Percentiles rank a stretch among this genome's conserved stretches.
Evolutionary conservation across 371 early-diverging fungal genomes (phyloP).

Genomic region (Rhizopus delemar): DNA sequence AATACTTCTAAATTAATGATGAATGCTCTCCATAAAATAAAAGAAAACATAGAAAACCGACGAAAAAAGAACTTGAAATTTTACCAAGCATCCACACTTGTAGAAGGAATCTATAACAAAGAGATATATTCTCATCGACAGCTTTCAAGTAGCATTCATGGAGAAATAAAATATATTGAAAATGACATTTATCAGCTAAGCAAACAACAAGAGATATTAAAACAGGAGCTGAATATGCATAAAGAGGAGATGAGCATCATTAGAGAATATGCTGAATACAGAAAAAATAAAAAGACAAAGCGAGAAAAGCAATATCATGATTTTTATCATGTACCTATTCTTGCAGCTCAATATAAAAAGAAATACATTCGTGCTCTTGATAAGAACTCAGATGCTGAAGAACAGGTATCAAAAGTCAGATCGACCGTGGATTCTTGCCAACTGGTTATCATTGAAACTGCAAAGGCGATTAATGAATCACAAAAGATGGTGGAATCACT

Average conservation of each 20-base stretch:
- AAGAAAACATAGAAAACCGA: conserved; percentile 13
- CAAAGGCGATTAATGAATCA: conserved; percentile 14
- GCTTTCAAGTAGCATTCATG: conserved; percentile 7
- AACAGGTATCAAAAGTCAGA: conserved; percentile 27
- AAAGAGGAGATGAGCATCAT: conserved; percentile 19
- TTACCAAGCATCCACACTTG: conserved; percentile 9
- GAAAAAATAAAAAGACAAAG: conserved; percentile 32
- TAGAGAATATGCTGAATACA: conserved; percentile 30
- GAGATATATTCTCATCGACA: conserved; percentile 17
- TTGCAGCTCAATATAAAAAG: conserved; percentile 29
- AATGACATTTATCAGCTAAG: conserved; percentile 16
- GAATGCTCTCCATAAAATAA: conserved; percentile 18
- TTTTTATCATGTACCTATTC: conserved; percentile 32
- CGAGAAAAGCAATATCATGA: conserved; percentile 34
- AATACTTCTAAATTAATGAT: conserved; percentile 23
- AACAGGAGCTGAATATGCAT: conserved; percentile 16
- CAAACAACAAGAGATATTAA: conserved; percentile 2
- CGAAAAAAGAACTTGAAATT: conserved; percentile 19
- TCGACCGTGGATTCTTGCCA: conserved; percentile 23
- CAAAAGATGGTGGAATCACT: conserved; percentile 19
- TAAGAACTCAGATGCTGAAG: conserved; percentile 36
- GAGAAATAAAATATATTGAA: conserved; percentile 13
- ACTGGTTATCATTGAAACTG: conserved; percentile 14
- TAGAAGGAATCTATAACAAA: conserved; percentile 9
- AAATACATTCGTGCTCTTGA: conserved; percentile 40